Base-by-base conservation (phyloP, 768 basidiomycete genomes). In the Suillus paluster region DNA sequence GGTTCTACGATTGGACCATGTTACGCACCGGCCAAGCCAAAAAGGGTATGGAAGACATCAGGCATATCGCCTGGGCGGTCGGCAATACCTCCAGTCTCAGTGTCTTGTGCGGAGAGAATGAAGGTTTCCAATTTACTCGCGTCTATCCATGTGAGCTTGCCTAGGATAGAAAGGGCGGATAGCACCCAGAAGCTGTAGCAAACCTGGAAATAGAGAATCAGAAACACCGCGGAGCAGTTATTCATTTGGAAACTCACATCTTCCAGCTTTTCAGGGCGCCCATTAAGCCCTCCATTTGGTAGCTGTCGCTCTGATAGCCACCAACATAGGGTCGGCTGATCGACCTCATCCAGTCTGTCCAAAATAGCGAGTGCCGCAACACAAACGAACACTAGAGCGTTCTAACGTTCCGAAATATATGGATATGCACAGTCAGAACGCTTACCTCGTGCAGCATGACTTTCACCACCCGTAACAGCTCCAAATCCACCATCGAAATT, bases 401-500 rank as follows among this genome's bases (percentile, higher is more conserved):
- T 55, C 11, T 10, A 25, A 6, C 36, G 1, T 25, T 55, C 3
- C 4, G 53, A 23, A 19, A 21, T 11, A 46, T 2, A 6, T 33
- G 7, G 23, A 11, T 19, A 17, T 55, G 14, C n/a, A n/a, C n/a
- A n/a, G n/a, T 11, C 39, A 6, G 23, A 30, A 33, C 23, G 62
- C 71, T 70, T 56, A 95, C 97, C 94, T 83, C 95, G 93, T 0
- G 83, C 92, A 14, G 95, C 86, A 78, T 99, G 97, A 63, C 91
- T 95, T 77, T 99, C 97, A 1, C 92, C 95, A 0, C 96, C 97
- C 17, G 86, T 82, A 17, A 79, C 75, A 50, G 82, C 88, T 27
- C 97, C 97, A 70, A 97, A 99, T 0, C 95, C 97, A 5, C 96
- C 96, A 71, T 99, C 97, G 73, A 95, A 98, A 74, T 99, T 99